Evolutionary conservation across 2,329 filamentous ascomycete species (phyloP).

Genomic region (Scopulariopsis brevicaulis): DNA sequence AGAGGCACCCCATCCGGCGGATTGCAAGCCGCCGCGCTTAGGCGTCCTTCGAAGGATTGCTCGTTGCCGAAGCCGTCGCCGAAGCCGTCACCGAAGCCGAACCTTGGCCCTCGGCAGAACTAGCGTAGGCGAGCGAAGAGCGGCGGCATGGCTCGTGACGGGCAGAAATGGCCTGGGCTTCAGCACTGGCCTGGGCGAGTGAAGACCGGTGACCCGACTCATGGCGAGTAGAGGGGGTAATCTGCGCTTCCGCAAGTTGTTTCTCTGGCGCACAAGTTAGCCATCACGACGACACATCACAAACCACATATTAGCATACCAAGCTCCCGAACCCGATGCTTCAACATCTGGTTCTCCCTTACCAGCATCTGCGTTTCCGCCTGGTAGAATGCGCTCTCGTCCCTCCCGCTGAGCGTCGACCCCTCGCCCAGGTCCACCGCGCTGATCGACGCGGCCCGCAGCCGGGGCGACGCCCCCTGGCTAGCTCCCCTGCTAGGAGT

Average conservation of each 20-base stretch:
- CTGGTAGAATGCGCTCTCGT: slow-evolving; percentile 71
- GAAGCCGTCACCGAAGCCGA: background rate
- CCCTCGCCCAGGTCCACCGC: slow-evolving; percentile 50
- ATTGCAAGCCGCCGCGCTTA: background rate
- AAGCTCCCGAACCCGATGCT: slow-evolving; percentile 60
- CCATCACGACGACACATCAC: background rate
- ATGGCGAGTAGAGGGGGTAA: slow-evolving; percentile 19
- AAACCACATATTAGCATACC: slow-evolving; percentile 31
- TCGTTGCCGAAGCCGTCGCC: background rate
- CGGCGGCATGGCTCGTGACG: slow-evolving; percentile 34
- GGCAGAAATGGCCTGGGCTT: slow-evolving; percentile 5
- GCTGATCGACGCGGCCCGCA: slow-evolving; percentile 44
- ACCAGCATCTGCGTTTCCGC: slow-evolving; percentile 70
- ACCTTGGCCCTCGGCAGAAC: slow-evolving; percentile 19
- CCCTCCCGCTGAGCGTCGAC: slow-evolving; percentile 45
- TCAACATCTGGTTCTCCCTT: slow-evolving; percentile 75
- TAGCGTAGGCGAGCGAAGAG: slow-evolving; percentile 35
- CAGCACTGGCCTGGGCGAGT: slow-evolving; percentile 26
- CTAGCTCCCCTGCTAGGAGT: slow-evolving; percentile 45
- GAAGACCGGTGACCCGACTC: slow-evolving; percentile 38
- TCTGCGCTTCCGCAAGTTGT: slow-evolving; percentile 33
- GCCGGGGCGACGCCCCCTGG: slow-evolving; percentile 41
- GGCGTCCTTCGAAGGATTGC: background rate
- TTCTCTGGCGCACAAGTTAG: slow-evolving; percentile 28
- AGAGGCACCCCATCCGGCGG: background rate